These are phyloP conservation scores for Boeremia lycopersici DNA, from an alignment of 2,329 filamentous ascomycete genomes.

Conservation along the genomic window DNA sequence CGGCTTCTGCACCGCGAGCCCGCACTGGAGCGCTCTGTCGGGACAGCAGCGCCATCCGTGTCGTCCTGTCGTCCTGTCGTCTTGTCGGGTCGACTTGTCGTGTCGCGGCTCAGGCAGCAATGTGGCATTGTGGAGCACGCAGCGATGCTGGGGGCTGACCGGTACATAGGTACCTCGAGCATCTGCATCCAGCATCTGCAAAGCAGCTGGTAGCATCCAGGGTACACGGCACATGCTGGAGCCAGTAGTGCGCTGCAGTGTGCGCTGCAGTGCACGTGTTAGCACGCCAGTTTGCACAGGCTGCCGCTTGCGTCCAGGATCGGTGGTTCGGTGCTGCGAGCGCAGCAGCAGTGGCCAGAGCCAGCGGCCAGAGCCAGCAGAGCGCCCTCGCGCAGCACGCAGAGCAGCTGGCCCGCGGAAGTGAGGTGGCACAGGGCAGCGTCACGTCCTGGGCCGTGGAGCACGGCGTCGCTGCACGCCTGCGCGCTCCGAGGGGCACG, in stretches of 20 bases:
- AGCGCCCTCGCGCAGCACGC: background rate
- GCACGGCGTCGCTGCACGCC: slow-evolving; percentile 17
- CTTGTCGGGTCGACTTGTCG: background rate
- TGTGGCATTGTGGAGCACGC: background rate
- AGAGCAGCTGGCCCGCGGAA: background rate
- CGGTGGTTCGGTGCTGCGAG: background rate
- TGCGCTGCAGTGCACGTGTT: slow-evolving; percentile 12
- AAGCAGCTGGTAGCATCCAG: too few species aligned
- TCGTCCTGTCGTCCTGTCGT: too few species aligned
- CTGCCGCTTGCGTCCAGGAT: slow-evolving; percentile 13
- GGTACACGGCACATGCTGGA: background rate
- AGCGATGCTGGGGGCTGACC: background rate
- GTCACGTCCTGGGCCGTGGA: slow-evolving; percentile 14
- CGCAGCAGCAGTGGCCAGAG: background rate
- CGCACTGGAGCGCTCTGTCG: slow-evolving; percentile 3
- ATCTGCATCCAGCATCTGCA: background rate
- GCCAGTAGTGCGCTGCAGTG: slow-evolving; percentile 7
- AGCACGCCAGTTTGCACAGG: slow-evolving; percentile 7
- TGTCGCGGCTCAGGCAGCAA: slow-evolving; percentile 3
- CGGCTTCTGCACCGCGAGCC: slow-evolving; percentile 2
- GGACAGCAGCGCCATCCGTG: background rate
- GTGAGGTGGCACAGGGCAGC: slow-evolving; percentile 4
- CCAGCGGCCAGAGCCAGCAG: background rate
- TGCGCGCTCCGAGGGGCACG: slow-evolving; percentile 3
- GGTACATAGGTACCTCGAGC: slow-evolving; percentile 7